Conservation (phyloP, 257 asterid genomes). For the Solanum clarkiae region DNA sequence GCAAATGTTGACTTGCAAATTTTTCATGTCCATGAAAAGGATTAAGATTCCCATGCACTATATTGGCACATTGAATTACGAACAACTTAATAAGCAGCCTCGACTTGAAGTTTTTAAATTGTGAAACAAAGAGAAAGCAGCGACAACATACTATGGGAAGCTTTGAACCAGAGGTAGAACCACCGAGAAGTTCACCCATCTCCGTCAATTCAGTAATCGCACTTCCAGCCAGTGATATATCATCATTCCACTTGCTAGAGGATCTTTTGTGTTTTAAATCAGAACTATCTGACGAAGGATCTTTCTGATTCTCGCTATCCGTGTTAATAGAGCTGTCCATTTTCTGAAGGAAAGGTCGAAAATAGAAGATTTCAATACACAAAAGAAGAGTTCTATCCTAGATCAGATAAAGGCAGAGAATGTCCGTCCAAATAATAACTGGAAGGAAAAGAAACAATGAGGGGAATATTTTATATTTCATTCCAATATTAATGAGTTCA, state of each 20-base stretch:
- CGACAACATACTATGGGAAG: conserved; percentile 66
- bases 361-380: conserved; percentile 11
- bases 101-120: background rate
- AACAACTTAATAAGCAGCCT: background rate
- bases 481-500: background rate
- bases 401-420: background rate
- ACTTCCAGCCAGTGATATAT: conserved; percentile 80
- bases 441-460: background rate
- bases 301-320: conserved; percentile 49
- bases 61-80: background rate
- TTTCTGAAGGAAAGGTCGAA: conserved; percentile 41
- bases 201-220: conserved; percentile 61
- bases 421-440: background rate
- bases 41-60: background rate
- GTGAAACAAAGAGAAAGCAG: conserved; percentile 5
- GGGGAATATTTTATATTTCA: background rate
- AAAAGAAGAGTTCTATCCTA: background rate
- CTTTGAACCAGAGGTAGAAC: conserved; percentile 63
- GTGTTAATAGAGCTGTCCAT: conserved; percentile 54
- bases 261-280: conserved; percentile 44
- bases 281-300: conserved; percentile 29
- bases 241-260: conserved; percentile 86
- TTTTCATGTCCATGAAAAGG: background rate
- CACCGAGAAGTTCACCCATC: conserved; percentile 64
- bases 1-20: background rate